phyloP scores from a whole-genome alignment of 148 eudicot species.

The Fagopyrum tataricum region DNA sequence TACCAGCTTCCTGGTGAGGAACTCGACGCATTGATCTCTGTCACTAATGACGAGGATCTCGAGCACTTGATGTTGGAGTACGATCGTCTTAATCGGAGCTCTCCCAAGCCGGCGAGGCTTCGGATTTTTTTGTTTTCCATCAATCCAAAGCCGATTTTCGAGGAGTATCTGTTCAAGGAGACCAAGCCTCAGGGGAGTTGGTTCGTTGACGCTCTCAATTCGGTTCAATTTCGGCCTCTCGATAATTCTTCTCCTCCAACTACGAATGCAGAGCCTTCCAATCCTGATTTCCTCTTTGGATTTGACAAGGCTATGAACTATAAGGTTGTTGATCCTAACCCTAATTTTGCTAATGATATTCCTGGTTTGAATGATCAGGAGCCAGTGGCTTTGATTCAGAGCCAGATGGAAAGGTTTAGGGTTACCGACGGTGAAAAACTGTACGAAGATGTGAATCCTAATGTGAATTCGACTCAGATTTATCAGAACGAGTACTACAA shows the following conservation, averaged over 20 bases:
- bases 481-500: not conserved
- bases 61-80: constrained; percentile 88
- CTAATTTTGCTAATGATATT: constrained; percentile 24
- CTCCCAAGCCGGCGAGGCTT: constrained; percentile 55
- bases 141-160: constrained; percentile 13
- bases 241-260: constrained; percentile 13
- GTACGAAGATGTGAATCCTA: constrained; percentile 19
- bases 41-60: constrained; percentile 75
- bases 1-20: constrained; percentile 43
- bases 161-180: not conserved
- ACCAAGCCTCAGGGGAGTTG: constrained; percentile 31
- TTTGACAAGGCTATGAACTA: constrained; percentile 34
- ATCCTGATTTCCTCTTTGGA: constrained; percentile 64
- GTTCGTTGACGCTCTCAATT: constrained; percentile 51
- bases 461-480: not conserved
- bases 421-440: constrained; percentile 21
- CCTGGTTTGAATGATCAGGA: not conserved
- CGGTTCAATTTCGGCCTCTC: constrained; percentile 21
- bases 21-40: constrained; percentile 54
- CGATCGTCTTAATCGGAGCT: constrained; percentile 45
- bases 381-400: constrained; percentile 16
- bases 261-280: constrained; percentile 18
- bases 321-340: constrained; percentile 5
- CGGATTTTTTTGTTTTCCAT: constrained; percentile 42
- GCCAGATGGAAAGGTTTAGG: constrained; percentile 11